These are phyloP conservation scores for Pyrenochaeta sp. DNA, from an alignment of 2,329 filamentous ascomycete genomes.

Conservation along the genomic window DNA sequence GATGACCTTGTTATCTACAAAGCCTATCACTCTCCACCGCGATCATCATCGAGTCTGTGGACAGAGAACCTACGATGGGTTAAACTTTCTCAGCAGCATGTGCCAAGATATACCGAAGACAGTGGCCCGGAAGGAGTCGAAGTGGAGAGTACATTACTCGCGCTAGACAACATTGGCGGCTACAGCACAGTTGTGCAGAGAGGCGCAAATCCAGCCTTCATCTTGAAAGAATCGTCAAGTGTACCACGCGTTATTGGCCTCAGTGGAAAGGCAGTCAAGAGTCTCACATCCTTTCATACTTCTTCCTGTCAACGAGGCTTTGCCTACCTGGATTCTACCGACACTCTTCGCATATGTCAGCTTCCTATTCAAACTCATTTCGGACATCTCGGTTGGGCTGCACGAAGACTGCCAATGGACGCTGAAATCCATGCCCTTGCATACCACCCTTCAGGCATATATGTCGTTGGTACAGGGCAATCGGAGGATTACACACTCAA, in stretches of 20 bases:
- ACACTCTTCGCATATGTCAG: slow-evolving; percentile 76
- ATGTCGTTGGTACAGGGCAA: slow-evolving; percentile 76
- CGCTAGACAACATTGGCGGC: slow-evolving; percentile 72
- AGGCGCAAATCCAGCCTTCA: slow-evolving; percentile 78
- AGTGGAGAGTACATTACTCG: slow-evolving; percentile 59
- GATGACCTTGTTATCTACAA: slow-evolving; percentile 90
- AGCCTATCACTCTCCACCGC: slow-evolving; percentile 66
- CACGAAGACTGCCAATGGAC: slow-evolving; percentile 74
- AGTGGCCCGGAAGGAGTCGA: slow-evolving; percentile 57
- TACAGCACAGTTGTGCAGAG: slow-evolving; percentile 85
- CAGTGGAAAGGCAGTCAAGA: slow-evolving; percentile 71
- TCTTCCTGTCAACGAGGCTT: slow-evolving; percentile 81
- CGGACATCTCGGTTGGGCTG: slow-evolving; percentile 76
- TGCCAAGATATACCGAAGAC: slow-evolving; percentile 66
- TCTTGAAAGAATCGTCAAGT: slow-evolving; percentile 82
- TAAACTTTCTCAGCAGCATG: slow-evolving; percentile 73
- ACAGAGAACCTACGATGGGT: slow-evolving; percentile 73
- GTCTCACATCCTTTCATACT: slow-evolving; percentile 79
- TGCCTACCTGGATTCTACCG: slow-evolving; percentile 70
- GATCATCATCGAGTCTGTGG: slow-evolving; percentile 54
- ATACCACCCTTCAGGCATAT: slow-evolving; percentile 79
- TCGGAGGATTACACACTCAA: slow-evolving; percentile 75
- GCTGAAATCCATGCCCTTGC: slow-evolving; percentile 75
- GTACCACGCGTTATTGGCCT: slow-evolving; percentile 77
- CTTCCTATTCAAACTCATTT: slow-evolving; percentile 73